Evolutionary conservation across 768 basidiomycete genomes (phyloP).

Genomic region (Boletus reticuloceps): DNA sequence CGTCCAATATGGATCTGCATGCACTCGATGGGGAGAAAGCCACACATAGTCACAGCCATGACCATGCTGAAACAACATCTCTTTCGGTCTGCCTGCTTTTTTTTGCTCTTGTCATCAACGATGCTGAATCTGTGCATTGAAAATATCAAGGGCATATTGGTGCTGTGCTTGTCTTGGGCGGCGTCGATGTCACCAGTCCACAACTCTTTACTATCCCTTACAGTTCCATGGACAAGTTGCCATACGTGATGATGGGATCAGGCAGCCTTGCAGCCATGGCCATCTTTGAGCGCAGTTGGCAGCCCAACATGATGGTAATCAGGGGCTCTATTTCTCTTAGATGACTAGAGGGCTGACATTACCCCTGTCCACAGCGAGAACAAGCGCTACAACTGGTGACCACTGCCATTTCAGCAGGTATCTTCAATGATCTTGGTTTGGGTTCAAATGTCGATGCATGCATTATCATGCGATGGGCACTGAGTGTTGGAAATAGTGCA

Average conservation of each 20-base stretch:
- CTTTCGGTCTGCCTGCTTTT: slow-evolving; percentile 56
- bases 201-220: slow-evolving; percentile 98
- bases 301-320: slow-evolving; percentile 74
- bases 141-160: slow-evolving; percentile 95
- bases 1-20: slow-evolving; percentile 94
- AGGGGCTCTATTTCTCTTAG: background rate
- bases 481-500: too few species aligned
- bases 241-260: slow-evolving; percentile 98
- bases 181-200: slow-evolving; percentile 91
- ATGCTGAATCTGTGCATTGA: background rate
- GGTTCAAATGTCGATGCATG: slow-evolving; percentile 98
- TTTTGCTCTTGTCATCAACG: background rate
- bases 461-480: slow-evolving; percentile 82
- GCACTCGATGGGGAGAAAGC: slow-evolving; percentile 84
- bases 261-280: slow-evolving; percentile 98
- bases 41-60: slow-evolving; percentile 96
- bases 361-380: slow-evolving; percentile 49
- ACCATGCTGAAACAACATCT: slow-evolving; percentile 98
- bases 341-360: background rate
- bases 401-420: slow-evolving; percentile 88
- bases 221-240: slow-evolving; percentile 97
- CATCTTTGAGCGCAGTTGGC: slow-evolving; percentile 89
- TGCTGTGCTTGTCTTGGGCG: slow-evolving; percentile 93
- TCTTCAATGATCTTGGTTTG: slow-evolving; percentile 98
- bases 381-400: slow-evolving; percentile 83